Evolutionary conservation across 1,139 yeast genomes (phyloP), one percentile per base, ranked within the genome.

Genomic region (Wickerhamomyces sp.): DNA sequence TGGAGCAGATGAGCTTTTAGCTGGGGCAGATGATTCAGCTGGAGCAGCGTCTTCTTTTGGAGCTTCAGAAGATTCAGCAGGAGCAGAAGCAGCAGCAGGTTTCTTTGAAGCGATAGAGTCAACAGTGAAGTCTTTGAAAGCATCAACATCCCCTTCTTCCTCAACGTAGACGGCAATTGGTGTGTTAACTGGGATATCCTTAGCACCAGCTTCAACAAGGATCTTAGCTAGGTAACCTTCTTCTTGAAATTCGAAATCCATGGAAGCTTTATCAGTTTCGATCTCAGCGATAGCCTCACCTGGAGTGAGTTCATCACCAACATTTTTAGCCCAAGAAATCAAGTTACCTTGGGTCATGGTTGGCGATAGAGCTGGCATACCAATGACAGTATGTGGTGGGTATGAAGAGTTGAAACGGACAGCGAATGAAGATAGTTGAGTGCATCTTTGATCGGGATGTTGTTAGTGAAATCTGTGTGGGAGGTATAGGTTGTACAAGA

Each of bases 221-320:
- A 88, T 80, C 72, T 91, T 86, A 48, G 98, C 97, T 57, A 91
- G 70, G 68, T 60, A 88, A 41, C 98, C 99, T 41, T 93, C 99
- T 54, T 93, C 99, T 69, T 89, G 97, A 72, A 91, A 91, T 67
- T 91, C 99, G 56, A 88, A 91, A 66, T 93, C 99, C 96, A 91
- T 91, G 46, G 89, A 83, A 39, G 99, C 98, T 72, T 91, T 91
- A 63, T 91, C 99, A 48, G 99, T 91, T 68, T 91, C 98, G 48
- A 91, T 83, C 64, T 91, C 98, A 39, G 96, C 96, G 51, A 91
- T 76, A 37, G 93, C 80, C 58, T 89, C 96, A 62, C 98, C 97
- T 20, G 96, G 93, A 19, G 72, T 52, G 51, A 91, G 75, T 61
- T 76, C 65, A 58, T 91, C 97, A 56, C 98, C 98, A 34, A 80